These are phyloP conservation scores for Bolboschoenoplectus hybrid DNA, from an alignment of 202 grass and related monocot species.

Conservation along the genomic window DNA sequence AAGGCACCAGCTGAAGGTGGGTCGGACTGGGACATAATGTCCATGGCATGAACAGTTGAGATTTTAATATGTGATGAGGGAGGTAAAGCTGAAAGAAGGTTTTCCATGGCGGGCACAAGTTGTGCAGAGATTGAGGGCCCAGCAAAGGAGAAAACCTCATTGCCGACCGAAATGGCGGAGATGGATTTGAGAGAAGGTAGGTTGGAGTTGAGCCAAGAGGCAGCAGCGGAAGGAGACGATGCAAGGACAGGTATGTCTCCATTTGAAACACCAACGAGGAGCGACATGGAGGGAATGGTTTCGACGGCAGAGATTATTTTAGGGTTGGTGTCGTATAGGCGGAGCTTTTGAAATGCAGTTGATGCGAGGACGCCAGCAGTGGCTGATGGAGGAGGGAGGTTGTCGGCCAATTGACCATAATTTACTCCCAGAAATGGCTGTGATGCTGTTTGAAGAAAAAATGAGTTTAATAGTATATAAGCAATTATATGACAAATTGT, in stretches of 20 bases:
- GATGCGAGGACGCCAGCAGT: slow-evolving; percentile 63
- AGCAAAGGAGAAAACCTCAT: slow-evolving; percentile 72
- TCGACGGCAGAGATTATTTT: slow-evolving; percentile 53
- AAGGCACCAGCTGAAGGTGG: slow-evolving; percentile 69
- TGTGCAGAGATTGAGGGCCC: slow-evolving; percentile 59
- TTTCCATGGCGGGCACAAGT: slow-evolving; percentile 88
- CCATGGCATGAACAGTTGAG: slow-evolving; percentile 80
- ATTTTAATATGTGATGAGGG: slow-evolving; percentile 68
- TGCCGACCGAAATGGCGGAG: slow-evolving; percentile 70
- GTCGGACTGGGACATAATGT: slow-evolving; percentile 65
- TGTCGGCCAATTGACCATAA: slow-evolving; percentile 87
- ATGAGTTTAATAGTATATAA: not conserved
- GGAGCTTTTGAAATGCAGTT: slow-evolving; percentile 76
- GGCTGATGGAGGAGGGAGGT: slow-evolving; percentile 67
- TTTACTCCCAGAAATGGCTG: slow-evolving; percentile 85
- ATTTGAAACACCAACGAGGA: slow-evolving; percentile 77
- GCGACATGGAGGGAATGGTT: slow-evolving; percentile 61
- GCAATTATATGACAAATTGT: not conserved
- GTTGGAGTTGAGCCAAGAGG: slow-evolving; percentile 68
- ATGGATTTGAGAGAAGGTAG: slow-evolving; percentile 50
- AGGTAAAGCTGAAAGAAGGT: slow-evolving; percentile 68
- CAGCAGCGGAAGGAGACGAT: slow-evolving; percentile 57
- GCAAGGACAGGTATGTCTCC: slow-evolving; percentile 70
- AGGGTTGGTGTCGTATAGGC: slow-evolving; percentile 69
- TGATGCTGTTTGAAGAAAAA: slow-evolving; percentile 47